Evolutionary conservation across 768 basidiomycete genomes (phyloP), one percentile per base, ranked within the genome.

Genomic region (Mycena filopes): DNA sequence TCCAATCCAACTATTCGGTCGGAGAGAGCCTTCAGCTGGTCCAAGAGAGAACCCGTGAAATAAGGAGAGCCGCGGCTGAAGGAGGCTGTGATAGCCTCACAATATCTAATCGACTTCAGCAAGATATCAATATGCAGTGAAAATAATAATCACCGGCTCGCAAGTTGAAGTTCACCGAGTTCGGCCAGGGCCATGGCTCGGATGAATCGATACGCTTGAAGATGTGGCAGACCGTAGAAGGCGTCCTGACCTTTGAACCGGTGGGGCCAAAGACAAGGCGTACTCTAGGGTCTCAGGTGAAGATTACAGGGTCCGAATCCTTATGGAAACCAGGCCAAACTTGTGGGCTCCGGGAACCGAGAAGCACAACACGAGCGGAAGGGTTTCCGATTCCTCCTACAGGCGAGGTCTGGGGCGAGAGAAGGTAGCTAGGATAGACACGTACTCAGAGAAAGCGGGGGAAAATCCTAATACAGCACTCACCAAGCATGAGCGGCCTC

Each of bases 401-500:
- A 18, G 86, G 81, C 13, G 94, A 84, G 0, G 94, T 92, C 69
- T 92, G 91, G 16, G 91, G 90, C 3, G 97, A 92, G 42, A 99
- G 85, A 7, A 99, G 81, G 73, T 96, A 95, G 73, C 95, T 97
- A 68, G 10, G 55, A 25, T 23, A 41, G n/a, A 33, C 7, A 16
- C 16, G 36, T 61, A 64, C 49, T 53, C 13, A 62, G 21, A 74
- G 56, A 69, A 36, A 50, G 62, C 42, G 25, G 60, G 29, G 51
- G 7, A 16, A 9, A 13, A 15, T 36, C 28, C 21, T 20, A 21
- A 21, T 1, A 26, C 38, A 46, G 20, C 13, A 80, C 90, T 67
- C 72, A 98, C 97, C 98, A 99, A 62, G 83, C 87, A 81, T 99
- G 96, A 25, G 95, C 95, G 20, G 96, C 95, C 70, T 96, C 91